A percentile compares a stretch with the other conserved stretches of the same genome.
phyloP scores from a whole-genome alignment of 768 basidiomycete genomes.

The Neoboletus brunneissimus region DNA sequence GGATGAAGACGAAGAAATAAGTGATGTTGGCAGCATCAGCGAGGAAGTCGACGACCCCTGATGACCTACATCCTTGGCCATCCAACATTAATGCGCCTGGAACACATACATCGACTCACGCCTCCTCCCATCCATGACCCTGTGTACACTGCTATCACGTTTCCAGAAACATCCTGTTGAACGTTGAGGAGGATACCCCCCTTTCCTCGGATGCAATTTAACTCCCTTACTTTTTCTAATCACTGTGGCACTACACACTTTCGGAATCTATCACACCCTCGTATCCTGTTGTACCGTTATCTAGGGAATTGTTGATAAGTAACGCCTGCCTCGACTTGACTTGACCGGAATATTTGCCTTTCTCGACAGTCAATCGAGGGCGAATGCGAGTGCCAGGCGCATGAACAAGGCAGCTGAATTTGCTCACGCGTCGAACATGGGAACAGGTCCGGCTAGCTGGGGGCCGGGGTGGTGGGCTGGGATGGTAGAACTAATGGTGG shows the following conservation, averaged over 20 bases:
- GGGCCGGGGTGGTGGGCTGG: slow-evolving; percentile 27
- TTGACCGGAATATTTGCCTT: not conserved
- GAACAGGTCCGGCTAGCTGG: slow-evolving; percentile 12
- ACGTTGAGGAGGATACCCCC: slow-evolving; percentile 28
- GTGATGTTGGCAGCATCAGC: slow-evolving; percentile 80
- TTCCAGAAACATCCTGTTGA: slow-evolving; percentile 18
- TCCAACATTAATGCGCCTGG: slow-evolving; percentile 2
- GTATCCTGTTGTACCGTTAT: slow-evolving; percentile 31
- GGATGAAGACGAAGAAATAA: slow-evolving; percentile 83
- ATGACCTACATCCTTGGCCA: slow-evolving; percentile 10
- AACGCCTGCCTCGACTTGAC: slow-evolving; percentile 12
- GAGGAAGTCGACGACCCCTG: slow-evolving; percentile 50
- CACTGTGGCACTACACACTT: slow-evolving; percentile 19
- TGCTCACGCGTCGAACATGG: not conserved
- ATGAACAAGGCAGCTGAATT: slow-evolving; percentile 3
- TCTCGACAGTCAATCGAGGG: slow-evolving; percentile 9
- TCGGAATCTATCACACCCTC: slow-evolving; percentile 22
- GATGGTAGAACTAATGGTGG: slow-evolving; percentile 38
- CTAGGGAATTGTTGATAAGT: slow-evolving; percentile 24
- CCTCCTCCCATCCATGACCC: slow-evolving; percentile 6
- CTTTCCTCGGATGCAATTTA: slow-evolving; percentile 17
- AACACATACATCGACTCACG: slow-evolving; percentile 10
- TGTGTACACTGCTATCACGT: slow-evolving; percentile 16
- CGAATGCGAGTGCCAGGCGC: not conserved
- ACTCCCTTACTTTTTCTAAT: slow-evolving; percentile 18